Conservation (phyloP, 2,329 filamentous ascomycete species). For the Penicillium decumbens region DNA sequence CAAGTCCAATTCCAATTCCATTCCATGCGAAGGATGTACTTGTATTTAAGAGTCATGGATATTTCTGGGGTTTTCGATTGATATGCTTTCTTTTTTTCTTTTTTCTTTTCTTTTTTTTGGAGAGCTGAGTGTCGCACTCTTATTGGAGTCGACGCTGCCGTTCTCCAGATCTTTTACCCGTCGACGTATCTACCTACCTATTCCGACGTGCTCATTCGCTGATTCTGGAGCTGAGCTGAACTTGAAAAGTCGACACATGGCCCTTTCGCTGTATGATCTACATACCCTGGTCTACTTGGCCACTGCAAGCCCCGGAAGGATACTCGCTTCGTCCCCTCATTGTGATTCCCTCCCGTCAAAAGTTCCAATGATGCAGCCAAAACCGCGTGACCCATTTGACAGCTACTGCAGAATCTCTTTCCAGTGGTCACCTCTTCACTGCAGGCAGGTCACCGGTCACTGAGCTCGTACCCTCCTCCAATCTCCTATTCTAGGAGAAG, state of each 20-base stretch:
- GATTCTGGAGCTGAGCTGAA: conserved; percentile 15
- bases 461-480: neutral
- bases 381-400: conserved; percentile 3
- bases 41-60: neutral
- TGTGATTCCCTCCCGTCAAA: conserved; percentile 3
- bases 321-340: conserved; percentile 1
- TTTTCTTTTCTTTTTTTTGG: neutral
- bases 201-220: conserved; percentile 10
- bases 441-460: neutral
- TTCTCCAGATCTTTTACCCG: conserved; percentile 12
- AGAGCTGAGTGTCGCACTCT: conserved; percentile 6
- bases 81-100: too few relatives aligned
- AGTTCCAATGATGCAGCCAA: conserved; percentile 4
- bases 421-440: neutral
- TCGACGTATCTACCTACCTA: neutral
- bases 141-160: conserved; percentile 14
- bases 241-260: conserved; percentile 10
- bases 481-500: neutral
- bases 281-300: conserved; percentile 1
- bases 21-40: neutral
- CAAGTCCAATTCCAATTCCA: neutral
- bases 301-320: neutral
- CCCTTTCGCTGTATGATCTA: neutral
- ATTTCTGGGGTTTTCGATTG: neutral
- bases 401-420: conserved; percentile 4